Evolutionary conservation across 2,329 filamentous ascomycete species (phyloP).

Genomic region (Herpotrichia juniperi): DNA sequence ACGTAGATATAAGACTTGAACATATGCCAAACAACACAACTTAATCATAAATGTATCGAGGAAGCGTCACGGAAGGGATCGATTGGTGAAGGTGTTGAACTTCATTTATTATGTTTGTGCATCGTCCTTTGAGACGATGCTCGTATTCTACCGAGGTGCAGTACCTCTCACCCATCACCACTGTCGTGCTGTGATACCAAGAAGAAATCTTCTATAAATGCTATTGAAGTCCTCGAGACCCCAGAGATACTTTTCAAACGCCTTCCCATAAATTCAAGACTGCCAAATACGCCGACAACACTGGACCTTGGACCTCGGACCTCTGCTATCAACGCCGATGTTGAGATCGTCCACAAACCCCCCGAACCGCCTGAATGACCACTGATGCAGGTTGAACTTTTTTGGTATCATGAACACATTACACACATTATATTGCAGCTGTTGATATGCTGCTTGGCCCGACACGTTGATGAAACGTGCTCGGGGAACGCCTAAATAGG

Average conservation of each 20-base stretch:
- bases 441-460: constrained; percentile 45
- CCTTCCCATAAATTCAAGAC: neutral
- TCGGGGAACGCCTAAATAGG: constrained; percentile 25
- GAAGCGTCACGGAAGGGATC: neutral
- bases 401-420: constrained; percentile 50
- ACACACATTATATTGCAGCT: constrained; percentile 47
- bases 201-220: neutral
- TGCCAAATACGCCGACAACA: neutral
- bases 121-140: neutral
- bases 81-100: constrained; percentile 12
- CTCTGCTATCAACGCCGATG: constrained; percentile 42
- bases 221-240: constrained; percentile 1
- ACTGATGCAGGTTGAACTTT: constrained; percentile 51
- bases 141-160: neutral
- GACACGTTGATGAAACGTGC: constrained; percentile 40
- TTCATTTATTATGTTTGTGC: constrained; percentile 8
- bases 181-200: neutral
- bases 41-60: neutral
- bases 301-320: neutral
- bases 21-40: neutral
- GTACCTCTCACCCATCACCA: neutral
- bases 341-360: constrained; percentile 45
- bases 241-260: neutral
- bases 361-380: constrained; percentile 38
- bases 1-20: no score